Conservation (phyloP, 768 basidiomycete genomes). For the Leccinum barrowsii region DNA sequence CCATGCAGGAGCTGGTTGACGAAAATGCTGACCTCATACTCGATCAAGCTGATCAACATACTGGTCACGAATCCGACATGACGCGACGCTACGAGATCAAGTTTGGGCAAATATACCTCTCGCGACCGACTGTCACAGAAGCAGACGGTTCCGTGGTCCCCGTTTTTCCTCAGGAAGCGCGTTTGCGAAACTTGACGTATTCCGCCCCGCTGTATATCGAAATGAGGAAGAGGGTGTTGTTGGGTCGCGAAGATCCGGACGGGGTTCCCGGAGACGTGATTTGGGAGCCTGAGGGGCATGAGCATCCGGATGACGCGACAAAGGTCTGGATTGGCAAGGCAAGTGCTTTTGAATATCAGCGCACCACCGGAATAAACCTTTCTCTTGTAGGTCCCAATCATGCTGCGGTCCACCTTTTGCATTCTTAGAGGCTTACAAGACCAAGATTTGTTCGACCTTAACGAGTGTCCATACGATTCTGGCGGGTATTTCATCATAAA, state of each 20-base stretch:
- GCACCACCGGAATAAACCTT: slow-evolving; percentile 12
- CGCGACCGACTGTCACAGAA: slow-evolving; percentile 91
- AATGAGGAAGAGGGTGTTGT: slow-evolving; percentile 81
- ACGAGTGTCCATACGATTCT: slow-evolving; percentile 98
- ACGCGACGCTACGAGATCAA: slow-evolving; percentile 95
- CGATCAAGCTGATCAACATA: slow-evolving; percentile 95
- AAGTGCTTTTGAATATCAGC: slow-evolving; percentile 20
- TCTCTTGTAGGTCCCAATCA: slow-evolving; percentile 81
- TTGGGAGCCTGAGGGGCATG: slow-evolving; percentile 74
- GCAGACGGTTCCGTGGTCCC: slow-evolving; percentile 91
- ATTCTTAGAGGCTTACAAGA: slow-evolving; percentile 79
- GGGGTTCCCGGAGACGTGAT: slow-evolving; percentile 76
- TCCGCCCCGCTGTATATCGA: slow-evolving; percentile 95
- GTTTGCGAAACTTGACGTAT: slow-evolving; percentile 92
- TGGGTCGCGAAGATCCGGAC: slow-evolving; percentile 78
- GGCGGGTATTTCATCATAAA: slow-evolving; percentile 99
- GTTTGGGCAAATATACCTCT: slow-evolving; percentile 97
- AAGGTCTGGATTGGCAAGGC: slow-evolving; percentile 97
- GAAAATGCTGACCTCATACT: slow-evolving; percentile 94
- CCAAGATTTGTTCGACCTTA: slow-evolving; percentile 81
- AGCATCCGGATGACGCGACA: slow-evolving; percentile 56
- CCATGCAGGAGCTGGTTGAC: slow-evolving; percentile 98
- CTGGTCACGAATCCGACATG: slow-evolving; percentile 77
- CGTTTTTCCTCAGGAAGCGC: slow-evolving; percentile 95
- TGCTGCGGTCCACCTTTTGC: slow-evolving; percentile 95